Evolutionary conservation across 73 alveolate species (phyloP).

Genomic region (Paramecium tetraurelia): DNA sequence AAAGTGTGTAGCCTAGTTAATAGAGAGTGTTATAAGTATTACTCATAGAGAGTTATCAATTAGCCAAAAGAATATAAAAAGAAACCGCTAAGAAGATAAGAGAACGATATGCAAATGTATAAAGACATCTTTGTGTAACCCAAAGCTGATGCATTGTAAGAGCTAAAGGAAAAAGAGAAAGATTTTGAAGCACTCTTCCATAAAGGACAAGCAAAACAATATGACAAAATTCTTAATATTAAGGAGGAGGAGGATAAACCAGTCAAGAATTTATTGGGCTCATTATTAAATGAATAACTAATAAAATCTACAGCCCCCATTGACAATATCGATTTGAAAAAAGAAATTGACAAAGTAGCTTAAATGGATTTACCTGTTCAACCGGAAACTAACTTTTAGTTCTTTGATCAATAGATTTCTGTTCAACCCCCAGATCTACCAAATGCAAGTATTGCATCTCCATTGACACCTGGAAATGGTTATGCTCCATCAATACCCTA

Average conservation of each 20-base stretch:
- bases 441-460: slow-evolving; percentile 93
- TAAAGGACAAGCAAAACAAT: slow-evolving; percentile 53
- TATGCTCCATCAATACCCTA: slow-evolving; percentile 99
- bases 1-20: slow-evolving; percentile 5
- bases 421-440: slow-evolving; percentile 98
- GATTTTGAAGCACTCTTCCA: slow-evolving; percentile 63
- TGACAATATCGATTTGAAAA: slow-evolving; percentile 24
- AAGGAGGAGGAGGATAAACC: slow-evolving; percentile 51
- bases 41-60: neutral
- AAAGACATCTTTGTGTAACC: slow-evolving; percentile 61
- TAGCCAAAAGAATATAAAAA: slow-evolving; percentile 62
- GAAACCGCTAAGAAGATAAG: slow-evolving; percentile 60
- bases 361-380: slow-evolving; percentile 41
- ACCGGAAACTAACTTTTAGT: slow-evolving; percentile 59
- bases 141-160: slow-evolving; percentile 50
- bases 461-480: slow-evolving; percentile 92
- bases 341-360: slow-evolving; percentile 27
- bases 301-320: neutral
- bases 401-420: slow-evolving; percentile 94
- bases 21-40: slow-evolving; percentile 17
- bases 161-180: slow-evolving; percentile 57
- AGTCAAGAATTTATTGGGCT: neutral
- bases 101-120: slow-evolving; percentile 56
- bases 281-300: slow-evolving; percentile 8
- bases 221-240: slow-evolving; percentile 53